phyloP scores from a whole-genome alignment of 2,329 filamentous ascomycete genomes.

The Metarhizium anisopliae region DNA sequence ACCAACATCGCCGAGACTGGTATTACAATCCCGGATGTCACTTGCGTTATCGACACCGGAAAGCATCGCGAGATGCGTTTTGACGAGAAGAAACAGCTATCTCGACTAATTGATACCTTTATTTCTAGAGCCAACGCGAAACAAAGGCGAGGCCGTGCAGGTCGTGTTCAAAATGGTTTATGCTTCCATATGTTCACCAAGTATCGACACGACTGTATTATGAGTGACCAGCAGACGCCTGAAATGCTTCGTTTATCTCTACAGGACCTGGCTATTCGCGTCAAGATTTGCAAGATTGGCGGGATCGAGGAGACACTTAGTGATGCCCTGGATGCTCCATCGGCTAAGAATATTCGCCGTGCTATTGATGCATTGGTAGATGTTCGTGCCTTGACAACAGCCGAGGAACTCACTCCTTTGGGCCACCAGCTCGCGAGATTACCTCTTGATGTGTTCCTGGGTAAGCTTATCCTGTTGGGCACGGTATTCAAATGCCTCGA shows the following conservation, averaged over 20 bases:
- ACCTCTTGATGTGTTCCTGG: slow-evolving; percentile 87
- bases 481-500: slow-evolving; percentile 86
- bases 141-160: slow-evolving; percentile 85
- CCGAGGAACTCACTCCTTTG: slow-evolving; percentile 78
- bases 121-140: slow-evolving; percentile 94
- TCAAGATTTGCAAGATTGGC: slow-evolving; percentile 95
- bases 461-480: slow-evolving; percentile 83
- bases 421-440: slow-evolving; percentile 80
- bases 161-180: slow-evolving; percentile 87
- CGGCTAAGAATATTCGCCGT: slow-evolving; percentile 82
- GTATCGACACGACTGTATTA: slow-evolving; percentile 72
- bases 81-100: slow-evolving; percentile 86
- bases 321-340: slow-evolving; percentile 83
- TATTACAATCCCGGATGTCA: slow-evolving; percentile 97
- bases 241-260: slow-evolving; percentile 92
- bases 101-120: slow-evolving; percentile 84
- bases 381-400: slow-evolving; percentile 73
- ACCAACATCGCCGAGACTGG: slow-evolving; percentile 98
- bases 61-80: slow-evolving; percentile 98
- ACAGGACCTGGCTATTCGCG: slow-evolving; percentile 88
- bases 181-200: slow-evolving; percentile 96
- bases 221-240: slow-evolving; percentile 89
- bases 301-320: slow-evolving; percentile 84
- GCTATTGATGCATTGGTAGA: slow-evolving; percentile 91
- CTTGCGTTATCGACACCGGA: slow-evolving; percentile 90